phyloP scores from a whole-genome alignment of 305 asterid genomes.

The Fraxinus sp. region DNA sequence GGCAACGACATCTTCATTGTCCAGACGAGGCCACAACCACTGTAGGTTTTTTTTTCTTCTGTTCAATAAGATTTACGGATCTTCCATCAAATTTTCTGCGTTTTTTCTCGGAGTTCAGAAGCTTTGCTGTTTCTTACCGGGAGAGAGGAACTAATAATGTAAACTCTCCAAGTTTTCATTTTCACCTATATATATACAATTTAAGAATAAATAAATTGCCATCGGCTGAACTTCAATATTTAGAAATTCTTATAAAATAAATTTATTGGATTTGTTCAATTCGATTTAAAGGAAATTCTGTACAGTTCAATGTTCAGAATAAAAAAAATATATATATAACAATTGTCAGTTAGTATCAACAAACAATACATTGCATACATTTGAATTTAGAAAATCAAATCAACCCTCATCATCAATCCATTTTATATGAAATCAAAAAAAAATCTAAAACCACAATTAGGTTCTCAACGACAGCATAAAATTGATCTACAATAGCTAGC shows the following conservation, averaged over 20 bases:
- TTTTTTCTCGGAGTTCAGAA: background rate
- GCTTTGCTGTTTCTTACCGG: background rate
- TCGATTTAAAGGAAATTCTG: background rate
- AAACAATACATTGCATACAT: background rate
- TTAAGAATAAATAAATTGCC: background rate
- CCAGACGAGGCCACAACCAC: conserved; percentile 93
- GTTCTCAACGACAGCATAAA: too few relatives aligned
- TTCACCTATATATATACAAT: background rate
- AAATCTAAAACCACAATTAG: too few relatives aligned
- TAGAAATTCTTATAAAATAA: too few relatives aligned
- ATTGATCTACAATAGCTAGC: background rate
- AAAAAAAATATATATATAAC: too few relatives aligned
- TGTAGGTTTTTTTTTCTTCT: conserved; percentile 10
- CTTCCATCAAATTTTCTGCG: background rate
- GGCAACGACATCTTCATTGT: conserved; percentile 72
- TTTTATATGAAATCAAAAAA: too few relatives aligned
- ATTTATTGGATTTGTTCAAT: background rate
- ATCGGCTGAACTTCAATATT: background rate
- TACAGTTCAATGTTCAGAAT: background rate
- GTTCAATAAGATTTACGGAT: background rate
- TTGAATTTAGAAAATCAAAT: too few relatives aligned
- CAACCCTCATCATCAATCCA: too few relatives aligned
- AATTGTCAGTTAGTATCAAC: background rate
- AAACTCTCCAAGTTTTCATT: background rate
- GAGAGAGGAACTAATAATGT: background rate